Base-by-base conservation (phyloP, 2,329 filamentous ascomycete species). In the Fusarium foetens region DNA sequence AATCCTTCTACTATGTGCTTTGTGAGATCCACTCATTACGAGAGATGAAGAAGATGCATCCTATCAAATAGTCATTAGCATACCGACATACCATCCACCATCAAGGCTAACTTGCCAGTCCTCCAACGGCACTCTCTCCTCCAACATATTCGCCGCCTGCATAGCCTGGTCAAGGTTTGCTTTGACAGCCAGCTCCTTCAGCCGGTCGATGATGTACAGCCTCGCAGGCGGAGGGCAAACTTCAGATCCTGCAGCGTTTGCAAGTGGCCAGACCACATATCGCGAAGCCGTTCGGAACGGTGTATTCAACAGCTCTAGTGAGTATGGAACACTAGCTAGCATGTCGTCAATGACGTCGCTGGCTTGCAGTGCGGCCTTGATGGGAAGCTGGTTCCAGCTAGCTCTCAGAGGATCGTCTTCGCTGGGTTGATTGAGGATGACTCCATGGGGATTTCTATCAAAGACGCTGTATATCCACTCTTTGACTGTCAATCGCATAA, bases 31-130 rank as follows among this genome's bases (percentile, higher is more conserved):
- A 7, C 19, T 8, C 6, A 4, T 62, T 13, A 62, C 4, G 59
- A 62, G 14, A 62, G n/a, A 45, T 58, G 59, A 16, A 62, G 39
- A 9, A 62, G 59, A 23, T 62, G 59, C 52, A 58, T 62, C 59
- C 59, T 62, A 11, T 58, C 11, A 41, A 45, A 25, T 16, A 17
- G 36, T n/a, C n/a, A 39, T 62, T 38, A 58, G 52, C 29, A 27
- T 38, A 33, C 17, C 17, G 9, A 39, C 14, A 13, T 38, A 23
- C 16, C 14, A 46, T 46, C 11, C 3, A 6, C 21, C 25, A 43
- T 29, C n/a, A 4, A 36, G 17, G 36, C 29, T 39, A 16, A 39
- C 59, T 62, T 27, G 25, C 59, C 59, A 62, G n/a, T 59, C 52
- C 14, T 62, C 59, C 21, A 33, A 27, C 6, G 41, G 59, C 9